A percentile compares a stretch with the other conserved stretches of the same genome.
phyloP scores from a whole-genome alignment of 2,329 filamentous ascomycete species.

The Seiridium cupressi region DNA sequence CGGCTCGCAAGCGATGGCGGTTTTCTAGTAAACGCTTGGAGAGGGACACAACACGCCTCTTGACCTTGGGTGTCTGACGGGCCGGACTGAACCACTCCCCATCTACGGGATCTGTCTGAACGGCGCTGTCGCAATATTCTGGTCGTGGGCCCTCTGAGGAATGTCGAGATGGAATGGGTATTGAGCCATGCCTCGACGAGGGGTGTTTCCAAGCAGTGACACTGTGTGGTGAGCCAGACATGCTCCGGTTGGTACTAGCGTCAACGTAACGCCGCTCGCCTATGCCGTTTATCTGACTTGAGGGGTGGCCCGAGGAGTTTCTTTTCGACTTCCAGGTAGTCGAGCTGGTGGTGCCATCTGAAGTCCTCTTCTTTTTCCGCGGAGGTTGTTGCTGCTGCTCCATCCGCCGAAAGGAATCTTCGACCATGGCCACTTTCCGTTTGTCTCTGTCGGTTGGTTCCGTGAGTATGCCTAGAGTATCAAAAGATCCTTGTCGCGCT shows the following conservation, averaged over 20 bases:
- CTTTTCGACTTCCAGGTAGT: slow-evolving; percentile 36
- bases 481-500: slow-evolving; percentile 55
- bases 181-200: slow-evolving; percentile 26
- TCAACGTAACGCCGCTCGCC: slow-evolving; percentile 47
- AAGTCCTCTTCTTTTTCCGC: slow-evolving; percentile 62
- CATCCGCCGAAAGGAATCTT: slow-evolving; percentile 62
- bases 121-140: slow-evolving; percentile 48
- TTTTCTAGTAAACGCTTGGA: slow-evolving; percentile 51
- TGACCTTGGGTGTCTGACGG: slow-evolving; percentile 34
- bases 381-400: slow-evolving; percentile 56
- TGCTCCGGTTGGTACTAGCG: slow-evolving; percentile 50
- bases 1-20: slow-evolving; percentile 40
- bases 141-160: slow-evolving; percentile 36
- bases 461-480: slow-evolving; percentile 59
- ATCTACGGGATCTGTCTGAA: slow-evolving; percentile 55
- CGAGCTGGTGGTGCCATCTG: slow-evolving; percentile 47
- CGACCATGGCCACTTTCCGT: slow-evolving; percentile 64
- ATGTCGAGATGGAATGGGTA: slow-evolving; percentile 31
- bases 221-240: slow-evolving; percentile 50
- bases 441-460: slow-evolving; percentile 67
- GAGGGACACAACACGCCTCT: slow-evolving; percentile 50
- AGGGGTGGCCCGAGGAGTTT: slow-evolving; percentile 16
- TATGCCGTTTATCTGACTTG: slow-evolving; percentile 27
- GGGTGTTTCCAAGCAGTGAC: slow-evolving; percentile 32
- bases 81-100: slow-evolving; percentile 51